These are phyloP conservation scores for Yarrowia yakushimensis DNA, from an alignment of 805 yeast genomes.

Conservation along the genomic window DNA sequence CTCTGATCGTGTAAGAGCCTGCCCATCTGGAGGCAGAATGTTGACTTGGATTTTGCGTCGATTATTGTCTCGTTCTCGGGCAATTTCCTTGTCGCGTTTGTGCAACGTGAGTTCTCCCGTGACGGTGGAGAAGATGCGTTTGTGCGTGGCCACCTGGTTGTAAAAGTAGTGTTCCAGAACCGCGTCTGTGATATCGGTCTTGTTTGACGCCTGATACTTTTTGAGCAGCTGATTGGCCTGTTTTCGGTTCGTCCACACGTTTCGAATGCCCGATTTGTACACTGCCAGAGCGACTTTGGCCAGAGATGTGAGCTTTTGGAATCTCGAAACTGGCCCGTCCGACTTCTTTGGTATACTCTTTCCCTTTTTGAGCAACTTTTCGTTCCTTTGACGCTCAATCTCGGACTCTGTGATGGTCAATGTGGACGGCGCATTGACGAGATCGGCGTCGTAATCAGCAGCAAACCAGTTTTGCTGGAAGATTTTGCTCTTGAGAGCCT, in stretches of 20 bases:
- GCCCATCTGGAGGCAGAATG: slow-evolving; percentile 29
- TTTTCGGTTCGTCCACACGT: slow-evolving; percentile 46
- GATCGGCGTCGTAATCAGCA: slow-evolving; percentile 9
- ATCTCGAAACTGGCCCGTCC: background rate
- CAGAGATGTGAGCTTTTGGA: background rate
- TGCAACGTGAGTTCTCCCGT: slow-evolving; percentile 18
- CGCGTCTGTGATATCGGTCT: slow-evolving; percentile 31
- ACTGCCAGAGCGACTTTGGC: slow-evolving; percentile 30
- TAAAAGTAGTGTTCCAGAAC: slow-evolving; percentile 32
- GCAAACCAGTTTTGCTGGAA: slow-evolving; percentile 25
- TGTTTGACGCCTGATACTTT: slow-evolving; percentile 28
- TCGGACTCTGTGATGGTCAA: slow-evolving; percentile 12
- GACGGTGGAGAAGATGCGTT: slow-evolving; percentile 25
- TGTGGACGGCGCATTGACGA: slow-evolving; percentile 7
- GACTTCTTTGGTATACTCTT: too few relatives aligned
- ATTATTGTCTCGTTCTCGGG: slow-evolving; percentile 34
- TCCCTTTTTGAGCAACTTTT: background rate
- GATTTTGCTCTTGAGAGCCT: slow-evolving; percentile 24
- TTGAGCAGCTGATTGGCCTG: slow-evolving; percentile 26
- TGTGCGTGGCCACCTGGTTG: slow-evolving; percentile 25
- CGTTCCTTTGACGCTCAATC: slow-evolving; percentile 5
- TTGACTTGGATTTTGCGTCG: background rate
- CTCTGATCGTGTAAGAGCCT: slow-evolving; percentile 44
- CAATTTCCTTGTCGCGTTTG: slow-evolving; percentile 31
- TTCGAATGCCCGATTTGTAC: slow-evolving; percentile 48